These are phyloP conservation scores for Talaromyces sp. DNA, from an alignment of 2,329 filamentous ascomycete species.

Conservation along the genomic window DNA sequence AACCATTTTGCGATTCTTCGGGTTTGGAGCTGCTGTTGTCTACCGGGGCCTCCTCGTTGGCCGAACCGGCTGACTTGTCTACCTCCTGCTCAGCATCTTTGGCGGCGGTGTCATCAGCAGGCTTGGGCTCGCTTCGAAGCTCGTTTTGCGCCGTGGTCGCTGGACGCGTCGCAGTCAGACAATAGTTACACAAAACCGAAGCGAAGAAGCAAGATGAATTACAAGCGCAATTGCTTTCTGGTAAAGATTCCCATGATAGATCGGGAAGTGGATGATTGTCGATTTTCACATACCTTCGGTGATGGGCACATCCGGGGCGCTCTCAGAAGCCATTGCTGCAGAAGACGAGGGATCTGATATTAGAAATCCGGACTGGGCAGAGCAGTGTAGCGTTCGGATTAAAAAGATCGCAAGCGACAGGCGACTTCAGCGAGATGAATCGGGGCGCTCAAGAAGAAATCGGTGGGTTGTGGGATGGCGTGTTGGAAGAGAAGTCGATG, in stretches of 20 bases:
- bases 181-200: not conserved
- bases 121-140: not conserved
- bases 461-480: not conserved
- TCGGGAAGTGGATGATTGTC: not conserved
- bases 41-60: not conserved
- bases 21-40: not conserved
- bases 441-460: not conserved
- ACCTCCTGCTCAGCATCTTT: not conserved
- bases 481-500: not conserved
- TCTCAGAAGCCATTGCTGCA: constrained; percentile 24
- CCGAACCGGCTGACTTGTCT: not conserved
- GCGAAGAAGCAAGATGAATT: not conserved
- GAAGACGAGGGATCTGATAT: constrained; percentile 6
- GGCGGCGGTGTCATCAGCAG: not conserved
- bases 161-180: not conserved
- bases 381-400: not conserved
- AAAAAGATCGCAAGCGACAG: not conserved
- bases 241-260: not conserved
- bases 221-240: not conserved
- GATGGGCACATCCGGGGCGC: not conserved
- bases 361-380: not conserved
- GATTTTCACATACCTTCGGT: not conserved
- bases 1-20: not conserved
- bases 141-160: not conserved
- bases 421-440: not conserved